Evolutionary conservation across 148 eudicot species (phyloP), one percentile per base, ranked within the genome.

Genomic region (Vaccinium darrowii): DNA sequence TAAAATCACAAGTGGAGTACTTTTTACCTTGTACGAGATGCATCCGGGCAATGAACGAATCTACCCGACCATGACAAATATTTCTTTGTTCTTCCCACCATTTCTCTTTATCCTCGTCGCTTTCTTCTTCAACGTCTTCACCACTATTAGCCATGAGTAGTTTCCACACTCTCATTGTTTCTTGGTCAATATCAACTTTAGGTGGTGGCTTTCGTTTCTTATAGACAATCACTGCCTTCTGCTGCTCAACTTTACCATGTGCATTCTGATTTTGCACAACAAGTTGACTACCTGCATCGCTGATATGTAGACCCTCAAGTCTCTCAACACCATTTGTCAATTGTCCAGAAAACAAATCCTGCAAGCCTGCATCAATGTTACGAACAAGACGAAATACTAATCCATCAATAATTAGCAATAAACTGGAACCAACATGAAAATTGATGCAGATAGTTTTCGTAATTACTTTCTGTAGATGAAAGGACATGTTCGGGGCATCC

Each of bases 1-100:
- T 36, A 76, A 21, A 67, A n/a, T 33, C 4, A 58, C 33, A 23
- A 65, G 72, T 25, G 33, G 14, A 65, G 36, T 25, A 23, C 6
- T 65, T 11, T 65, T 23, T 95, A 96, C 99, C 99, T 96, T 95
- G 99, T 63, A 95, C 96, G 76, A 92, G 95, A 89, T 92, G 97
- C 99, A 96, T 96, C 84, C 99, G 95, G 80, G 97, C 95, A 80
- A 96, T 93, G 83, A 96, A 96, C 25, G 98, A 96, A 80, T 95
- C 94, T 83, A 92, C 95, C 75, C 99, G 90, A 65, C 98, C 98
- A 74, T 53, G 88, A 84, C 94, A 96, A 49, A 93, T 92, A 53
- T 88, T 84, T 54, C 98, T 89, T 87, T 96, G 95, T 53, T 93
- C 88, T 84, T 95, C 96, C 99, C 99, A 96, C 98, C 98, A 95